These are phyloP conservation scores for Coprinopsis marcescibilis DNA, from an alignment of 768 basidiomycete species.

Conservation along the genomic window DNA sequence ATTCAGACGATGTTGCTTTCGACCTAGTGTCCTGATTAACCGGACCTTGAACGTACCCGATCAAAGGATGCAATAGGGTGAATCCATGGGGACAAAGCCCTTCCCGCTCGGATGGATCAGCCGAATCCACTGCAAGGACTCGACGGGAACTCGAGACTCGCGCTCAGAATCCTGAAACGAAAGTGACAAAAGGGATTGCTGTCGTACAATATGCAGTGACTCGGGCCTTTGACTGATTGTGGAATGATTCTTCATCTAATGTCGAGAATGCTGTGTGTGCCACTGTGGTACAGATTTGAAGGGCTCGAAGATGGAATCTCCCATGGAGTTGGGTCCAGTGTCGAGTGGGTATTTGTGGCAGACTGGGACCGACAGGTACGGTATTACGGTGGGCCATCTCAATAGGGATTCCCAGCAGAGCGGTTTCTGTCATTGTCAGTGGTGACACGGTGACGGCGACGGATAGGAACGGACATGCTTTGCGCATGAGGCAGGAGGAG, in stretches of 20 bases:
- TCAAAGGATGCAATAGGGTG: no score
- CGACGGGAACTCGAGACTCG: no score
- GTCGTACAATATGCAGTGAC: no score
- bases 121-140: neutral
- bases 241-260: no score
- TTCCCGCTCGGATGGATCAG: neutral
- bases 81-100: neutral
- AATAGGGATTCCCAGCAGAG: conserved; percentile 4
- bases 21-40: neutral
- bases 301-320: neutral
- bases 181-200: no score
- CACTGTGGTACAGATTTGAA: no score
- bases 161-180: no score
- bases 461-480: conserved; percentile 1
- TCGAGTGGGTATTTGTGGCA: neutral
- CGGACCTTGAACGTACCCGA: conserved; percentile 2
- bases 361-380: conserved; percentile 10
- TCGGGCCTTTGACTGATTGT: no score
- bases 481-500: conserved; percentile 4
- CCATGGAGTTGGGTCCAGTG: conserved; percentile 2
- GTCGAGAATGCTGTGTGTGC: no score
- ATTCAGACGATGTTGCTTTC: neutral
- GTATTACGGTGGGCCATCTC: conserved; percentile 8
- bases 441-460: no score
- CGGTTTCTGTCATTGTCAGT: conserved; percentile 12